Conservation (phyloP, 257 asterid species). For the Solanum paucissectum region DNA sequence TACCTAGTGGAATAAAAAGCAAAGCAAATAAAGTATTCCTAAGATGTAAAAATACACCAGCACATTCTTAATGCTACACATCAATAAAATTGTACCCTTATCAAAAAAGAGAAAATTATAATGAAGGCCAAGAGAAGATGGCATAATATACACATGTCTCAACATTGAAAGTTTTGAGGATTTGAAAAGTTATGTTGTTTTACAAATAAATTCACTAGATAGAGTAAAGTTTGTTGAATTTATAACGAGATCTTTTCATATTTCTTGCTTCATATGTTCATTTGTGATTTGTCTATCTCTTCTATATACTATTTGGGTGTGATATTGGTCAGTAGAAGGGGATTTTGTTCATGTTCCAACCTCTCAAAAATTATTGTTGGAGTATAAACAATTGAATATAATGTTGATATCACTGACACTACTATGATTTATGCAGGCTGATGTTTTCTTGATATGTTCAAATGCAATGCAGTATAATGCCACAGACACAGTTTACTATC, state of each 20-base stretch:
- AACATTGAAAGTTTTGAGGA: not conserved
- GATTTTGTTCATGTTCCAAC: not conserved
- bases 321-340: not conserved
- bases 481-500: constrained; percentile 67
- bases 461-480: constrained; percentile 94
- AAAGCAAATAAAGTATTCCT: not conserved
- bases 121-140: not conserved
- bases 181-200: not conserved
- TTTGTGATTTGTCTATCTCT: not conserved
- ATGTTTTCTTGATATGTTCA: constrained; percentile 76
- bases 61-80: not conserved
- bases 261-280: not conserved
- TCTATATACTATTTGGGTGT: not conserved
- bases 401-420: not conserved
- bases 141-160: not conserved
- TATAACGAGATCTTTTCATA: not conserved
- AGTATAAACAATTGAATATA: not conserved
- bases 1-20: not conserved
- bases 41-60: not conserved
- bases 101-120: not conserved
- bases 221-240: not conserved
- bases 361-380: not conserved
- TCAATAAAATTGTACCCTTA: not conserved
- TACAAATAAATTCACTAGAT: not conserved
- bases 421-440: constrained; percentile 51